Conservation (phyloP, 495 filamentous ascomycete genomes). For the Xylaria intraflava region DNA sequence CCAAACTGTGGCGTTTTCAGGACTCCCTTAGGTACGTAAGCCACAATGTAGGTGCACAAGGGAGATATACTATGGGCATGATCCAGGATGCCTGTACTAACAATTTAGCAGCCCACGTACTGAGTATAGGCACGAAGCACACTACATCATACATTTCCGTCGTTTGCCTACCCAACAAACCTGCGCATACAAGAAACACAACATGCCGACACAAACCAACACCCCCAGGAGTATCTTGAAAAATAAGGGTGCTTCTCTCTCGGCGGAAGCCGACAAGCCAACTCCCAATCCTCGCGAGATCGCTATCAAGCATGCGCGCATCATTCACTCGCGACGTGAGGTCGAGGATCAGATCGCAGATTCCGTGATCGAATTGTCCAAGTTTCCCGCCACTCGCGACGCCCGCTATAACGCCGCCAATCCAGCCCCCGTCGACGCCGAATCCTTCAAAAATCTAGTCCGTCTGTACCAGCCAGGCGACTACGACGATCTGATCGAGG, state of each 20-base stretch:
- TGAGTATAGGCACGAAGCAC: too few relatives aligned
- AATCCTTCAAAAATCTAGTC: slow-evolving; percentile 52
- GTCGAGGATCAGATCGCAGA: slow-evolving; percentile 50
- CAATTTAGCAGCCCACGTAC: too few relatives aligned
- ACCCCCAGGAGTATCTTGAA: slow-evolving; percentile 52
- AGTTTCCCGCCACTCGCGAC: slow-evolving; percentile 54
- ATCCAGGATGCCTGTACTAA: too few relatives aligned
- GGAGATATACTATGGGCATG: too few relatives aligned
- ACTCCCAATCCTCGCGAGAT: slow-evolving; percentile 43
- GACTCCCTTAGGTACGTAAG: too few relatives aligned
- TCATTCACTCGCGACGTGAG: slow-evolving; percentile 70
- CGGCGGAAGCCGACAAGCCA: slow-evolving; percentile 30
- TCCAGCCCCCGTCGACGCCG: slow-evolving; percentile 52
- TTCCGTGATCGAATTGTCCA: slow-evolving; percentile 61
- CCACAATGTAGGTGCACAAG: too few relatives aligned
- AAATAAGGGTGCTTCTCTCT: slow-evolving; percentile 27
- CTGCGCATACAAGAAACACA: neutral
- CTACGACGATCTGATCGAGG: slow-evolving; percentile 77
- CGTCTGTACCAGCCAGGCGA: slow-evolving; percentile 73
- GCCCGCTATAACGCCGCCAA: slow-evolving; percentile 48
- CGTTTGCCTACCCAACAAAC: neutral
- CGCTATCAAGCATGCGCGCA: slow-evolving; percentile 72
- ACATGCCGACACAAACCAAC: slow-evolving; percentile 7
- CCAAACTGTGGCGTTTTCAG: too few relatives aligned
- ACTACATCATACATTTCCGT: neutral